phyloP scores from a whole-genome alignment of 2,329 filamentous ascomycete genomes.

The Phyllosticta ampelicida region DNA sequence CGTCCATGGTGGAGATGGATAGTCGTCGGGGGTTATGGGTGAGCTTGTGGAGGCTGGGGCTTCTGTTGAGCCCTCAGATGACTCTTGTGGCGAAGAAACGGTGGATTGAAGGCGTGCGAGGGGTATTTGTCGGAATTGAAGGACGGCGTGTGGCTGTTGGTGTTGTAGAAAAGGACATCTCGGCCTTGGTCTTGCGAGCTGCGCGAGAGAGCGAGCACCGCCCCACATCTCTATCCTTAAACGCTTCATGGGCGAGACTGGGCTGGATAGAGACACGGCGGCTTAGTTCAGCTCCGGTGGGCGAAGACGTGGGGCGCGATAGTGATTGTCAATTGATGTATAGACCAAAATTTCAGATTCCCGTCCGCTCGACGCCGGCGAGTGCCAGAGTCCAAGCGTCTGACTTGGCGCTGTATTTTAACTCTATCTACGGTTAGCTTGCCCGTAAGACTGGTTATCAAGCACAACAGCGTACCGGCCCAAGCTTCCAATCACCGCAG shows the following conservation, averaged over 20 bases:
- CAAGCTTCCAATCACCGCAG: slow-evolving; percentile 2
- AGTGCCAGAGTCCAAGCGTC: slow-evolving; percentile 3
- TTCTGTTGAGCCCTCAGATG: background rate
- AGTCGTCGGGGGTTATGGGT: slow-evolving; percentile 13
- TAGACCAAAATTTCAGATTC: slow-evolving; percentile 10
- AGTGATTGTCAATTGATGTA: slow-evolving; percentile 9
- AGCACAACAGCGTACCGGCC: slow-evolving; percentile 14
- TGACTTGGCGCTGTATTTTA: background rate
- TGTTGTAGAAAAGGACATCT: slow-evolving; percentile 20
- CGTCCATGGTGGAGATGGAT: slow-evolving; percentile 62
- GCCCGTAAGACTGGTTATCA: background rate
- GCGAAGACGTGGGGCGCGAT: slow-evolving; percentile 1
- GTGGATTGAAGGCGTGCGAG: slow-evolving; percentile 20
- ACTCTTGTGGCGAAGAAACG: slow-evolving; percentile 6
- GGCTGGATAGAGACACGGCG: background rate
- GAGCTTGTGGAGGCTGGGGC: background rate
- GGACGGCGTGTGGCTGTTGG: slow-evolving; percentile 7
- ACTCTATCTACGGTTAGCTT: background rate
- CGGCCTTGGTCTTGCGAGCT: slow-evolving; percentile 33
- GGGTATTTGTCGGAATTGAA: slow-evolving; percentile 7
- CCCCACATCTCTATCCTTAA: slow-evolving; percentile 51
- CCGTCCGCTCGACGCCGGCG: slow-evolving; percentile 7
- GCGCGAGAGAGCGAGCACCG: slow-evolving; percentile 45
- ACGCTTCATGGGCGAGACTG: slow-evolving; percentile 43
- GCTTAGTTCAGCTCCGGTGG: slow-evolving; percentile 1